A percentile compares a stretch with the other conserved stretches of the same genome.
Evolutionary conservation across 345 rosid species (phyloP).

Genomic region (Eucalyptus leucophloia): DNA sequence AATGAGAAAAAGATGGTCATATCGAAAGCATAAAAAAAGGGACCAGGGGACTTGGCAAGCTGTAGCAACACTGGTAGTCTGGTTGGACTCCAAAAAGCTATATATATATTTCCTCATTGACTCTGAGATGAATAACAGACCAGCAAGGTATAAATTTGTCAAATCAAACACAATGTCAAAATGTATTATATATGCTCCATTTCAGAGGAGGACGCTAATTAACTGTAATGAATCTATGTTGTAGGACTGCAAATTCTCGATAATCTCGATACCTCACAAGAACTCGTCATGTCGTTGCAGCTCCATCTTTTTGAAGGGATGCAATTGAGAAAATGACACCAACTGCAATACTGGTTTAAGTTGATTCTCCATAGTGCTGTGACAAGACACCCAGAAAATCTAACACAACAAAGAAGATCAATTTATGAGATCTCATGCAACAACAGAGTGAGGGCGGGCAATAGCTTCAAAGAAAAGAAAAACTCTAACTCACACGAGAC

Average conservation of each 20-base stretch:
- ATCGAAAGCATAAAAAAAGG: background rate
- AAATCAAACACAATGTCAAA: background rate
- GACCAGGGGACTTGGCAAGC: background rate
- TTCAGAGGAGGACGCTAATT: background rate
- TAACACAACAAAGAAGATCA: constrained; percentile 3
- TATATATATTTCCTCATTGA: background rate
- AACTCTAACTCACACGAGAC: constrained; percentile 39
- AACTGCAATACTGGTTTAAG: constrained; percentile 45
- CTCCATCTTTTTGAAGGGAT: constrained; percentile 59
- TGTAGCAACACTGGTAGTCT: background rate
- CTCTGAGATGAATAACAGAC: background rate
- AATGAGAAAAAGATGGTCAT: background rate
- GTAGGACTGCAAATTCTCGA: background rate
- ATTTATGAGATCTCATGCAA: background rate
- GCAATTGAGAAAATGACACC: constrained; percentile 69
- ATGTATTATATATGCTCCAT: background rate
- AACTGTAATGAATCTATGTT: background rate
- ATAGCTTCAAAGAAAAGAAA: background rate
- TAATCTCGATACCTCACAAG: constrained; percentile 46
- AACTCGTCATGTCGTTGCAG: constrained; percentile 48
- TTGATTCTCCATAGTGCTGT: constrained; percentile 34
- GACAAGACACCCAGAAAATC: constrained; percentile 40
- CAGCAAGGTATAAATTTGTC: background rate
- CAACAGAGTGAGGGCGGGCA: background rate
- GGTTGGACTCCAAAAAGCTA: background rate